phyloP scores from a whole-genome alignment of 495 filamentous ascomycete species.

The Sordaria brevicollis region DNA sequence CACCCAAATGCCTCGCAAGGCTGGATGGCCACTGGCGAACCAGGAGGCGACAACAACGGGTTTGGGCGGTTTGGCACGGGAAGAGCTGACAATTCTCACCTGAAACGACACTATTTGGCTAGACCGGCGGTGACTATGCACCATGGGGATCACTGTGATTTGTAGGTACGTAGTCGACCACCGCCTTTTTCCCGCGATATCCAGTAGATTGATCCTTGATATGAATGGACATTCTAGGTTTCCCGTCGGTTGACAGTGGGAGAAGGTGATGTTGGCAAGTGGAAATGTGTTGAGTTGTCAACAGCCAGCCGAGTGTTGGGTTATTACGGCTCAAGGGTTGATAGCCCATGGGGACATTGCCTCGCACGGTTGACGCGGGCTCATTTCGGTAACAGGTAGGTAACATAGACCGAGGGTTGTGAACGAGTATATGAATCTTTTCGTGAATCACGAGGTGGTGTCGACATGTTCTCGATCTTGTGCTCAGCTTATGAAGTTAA shows the following conservation, averaged over 20 bases:
- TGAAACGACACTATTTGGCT: not conserved
- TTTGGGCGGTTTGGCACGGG: not conserved
- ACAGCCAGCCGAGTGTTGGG: not conserved
- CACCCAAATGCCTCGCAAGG: not conserved
- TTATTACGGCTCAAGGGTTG: not conserved
- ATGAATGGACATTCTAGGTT: not conserved
- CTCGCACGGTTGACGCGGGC: not conserved
- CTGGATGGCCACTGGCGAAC: not conserved
- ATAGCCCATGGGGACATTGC: not conserved
- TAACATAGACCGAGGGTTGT: not conserved
- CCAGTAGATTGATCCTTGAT: not conserved
- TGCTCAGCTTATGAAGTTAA: not conserved
- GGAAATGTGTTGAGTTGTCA: not conserved
- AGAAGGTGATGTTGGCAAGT: not conserved
- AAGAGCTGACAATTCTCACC: not conserved
- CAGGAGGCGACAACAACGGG: not conserved
- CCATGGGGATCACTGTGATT: not conserved
- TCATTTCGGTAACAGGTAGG: not conserved
- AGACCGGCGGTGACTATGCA: not conserved
- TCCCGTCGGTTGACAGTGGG: not conserved
- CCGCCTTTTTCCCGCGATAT: not conserved
- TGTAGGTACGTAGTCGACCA: not conserved
- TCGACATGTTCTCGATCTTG: not conserved
- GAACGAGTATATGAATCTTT: not conserved
- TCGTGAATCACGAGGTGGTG: not conserved